These are phyloP conservation scores for Primulina eburnea DNA, from an alignment of 257 asterid genomes.

Conservation along the genomic window DNA sequence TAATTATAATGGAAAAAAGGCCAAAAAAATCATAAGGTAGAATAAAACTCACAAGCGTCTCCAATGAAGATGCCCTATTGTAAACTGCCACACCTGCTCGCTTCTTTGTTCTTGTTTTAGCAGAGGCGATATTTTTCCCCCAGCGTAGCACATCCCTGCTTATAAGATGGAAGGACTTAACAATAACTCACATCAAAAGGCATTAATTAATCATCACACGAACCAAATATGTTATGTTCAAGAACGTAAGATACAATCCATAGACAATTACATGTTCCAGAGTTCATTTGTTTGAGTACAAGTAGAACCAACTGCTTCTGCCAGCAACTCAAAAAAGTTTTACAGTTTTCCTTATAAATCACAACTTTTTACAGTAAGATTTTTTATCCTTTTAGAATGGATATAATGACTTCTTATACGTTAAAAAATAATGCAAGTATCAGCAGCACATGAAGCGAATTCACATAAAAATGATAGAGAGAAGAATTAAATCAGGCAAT, in stretches of 20 bases:
- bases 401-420: neutral
- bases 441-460: neutral
- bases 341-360: neutral
- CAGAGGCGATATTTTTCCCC: constrained; percentile 89
- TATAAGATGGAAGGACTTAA: constrained; percentile 21
- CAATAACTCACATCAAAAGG: neutral
- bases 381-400: neutral
- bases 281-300: neutral
- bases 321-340: neutral
- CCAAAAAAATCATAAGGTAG: constrained; percentile 2
- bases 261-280: neutral
- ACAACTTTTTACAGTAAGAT: neutral
- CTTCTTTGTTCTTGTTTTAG: constrained; percentile 80
- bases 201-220: neutral
- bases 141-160: constrained; percentile 89
- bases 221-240: constrained; percentile 16
- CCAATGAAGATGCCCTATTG: constrained; percentile 92
- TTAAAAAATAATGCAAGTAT: neutral
- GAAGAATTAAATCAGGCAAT: neutral
- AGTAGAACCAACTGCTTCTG: neutral
- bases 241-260: neutral
- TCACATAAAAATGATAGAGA: too few relatives aligned
- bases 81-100: constrained; percentile 97
- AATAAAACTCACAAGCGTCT: constrained; percentile 73
- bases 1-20: constrained; percentile 11